Percentiles rank a stretch among this genome's conserved stretches.
Conservation (phyloP, 2,329 filamentous ascomycete genomes). For the Dactylellina haptotyla region DNA sequence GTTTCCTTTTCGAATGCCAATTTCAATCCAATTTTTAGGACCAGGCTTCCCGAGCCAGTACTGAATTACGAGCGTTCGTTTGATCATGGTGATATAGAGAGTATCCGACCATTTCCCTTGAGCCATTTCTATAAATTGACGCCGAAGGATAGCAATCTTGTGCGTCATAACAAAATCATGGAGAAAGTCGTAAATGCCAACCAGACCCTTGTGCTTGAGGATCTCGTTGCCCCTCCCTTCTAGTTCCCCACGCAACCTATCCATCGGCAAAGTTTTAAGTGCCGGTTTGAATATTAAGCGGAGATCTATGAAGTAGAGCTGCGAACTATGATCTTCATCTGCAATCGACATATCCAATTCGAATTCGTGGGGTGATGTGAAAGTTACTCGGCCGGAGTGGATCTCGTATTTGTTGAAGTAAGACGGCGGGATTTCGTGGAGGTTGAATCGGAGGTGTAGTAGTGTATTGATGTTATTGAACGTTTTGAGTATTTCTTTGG, state of each 20-base stretch:
- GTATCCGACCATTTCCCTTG: conserved; percentile 80
- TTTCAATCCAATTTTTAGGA: conserved; percentile 87
- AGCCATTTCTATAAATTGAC: conserved; percentile 77
- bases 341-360: conserved; percentile 92
- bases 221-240: conserved; percentile 68
- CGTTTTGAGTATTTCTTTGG: conserved; percentile 77
- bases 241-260: conserved; percentile 68
- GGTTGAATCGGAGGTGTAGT: conserved; percentile 81
- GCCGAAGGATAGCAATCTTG: conserved; percentile 83
- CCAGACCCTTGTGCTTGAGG: conserved; percentile 75
- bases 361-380: conserved; percentile 83
- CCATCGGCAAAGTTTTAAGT: conserved; percentile 69
- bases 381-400: conserved; percentile 86
- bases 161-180: conserved; percentile 89
- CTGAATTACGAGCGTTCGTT: conserved; percentile 84
- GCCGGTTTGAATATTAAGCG: conserved; percentile 82
- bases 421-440: conserved; percentile 83
- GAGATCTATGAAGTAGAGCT: conserved; percentile 95
- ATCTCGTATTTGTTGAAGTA: conserved; percentile 82
- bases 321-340: conserved; percentile 81
- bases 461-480: conserved; percentile 84
- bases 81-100: conserved; percentile 79
- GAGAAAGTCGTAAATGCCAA: conserved; percentile 83
- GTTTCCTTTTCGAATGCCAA: conserved; percentile 78
- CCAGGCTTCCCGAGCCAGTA: conserved; percentile 78